Conservation (phyloP, 2,329 filamentous ascomycete genomes). For the Stemphylium lycopersici region DNA sequence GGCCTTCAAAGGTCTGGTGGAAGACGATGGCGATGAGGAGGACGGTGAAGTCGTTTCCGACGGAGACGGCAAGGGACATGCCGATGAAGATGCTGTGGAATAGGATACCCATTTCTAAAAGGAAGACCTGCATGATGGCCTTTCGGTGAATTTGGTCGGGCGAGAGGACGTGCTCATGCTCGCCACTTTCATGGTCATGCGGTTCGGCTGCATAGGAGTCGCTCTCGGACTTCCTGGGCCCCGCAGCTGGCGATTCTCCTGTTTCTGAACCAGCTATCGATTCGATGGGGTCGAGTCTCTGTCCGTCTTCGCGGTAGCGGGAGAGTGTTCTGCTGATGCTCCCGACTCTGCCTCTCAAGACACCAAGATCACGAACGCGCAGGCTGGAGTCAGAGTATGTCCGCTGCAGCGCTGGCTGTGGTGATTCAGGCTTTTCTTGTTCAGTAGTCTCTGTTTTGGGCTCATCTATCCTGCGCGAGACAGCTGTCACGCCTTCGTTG, state of each 20-base stretch:
- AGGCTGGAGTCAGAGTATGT: slow-evolving; percentile 33
- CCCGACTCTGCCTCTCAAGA: slow-evolving; percentile 28
- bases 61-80: slow-evolving; percentile 63
- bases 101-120: slow-evolving; percentile 65
- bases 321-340: slow-evolving; percentile 41
- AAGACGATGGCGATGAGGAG: slow-evolving; percentile 67
- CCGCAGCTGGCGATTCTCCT: slow-evolving; percentile 52
- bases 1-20: slow-evolving; percentile 83
- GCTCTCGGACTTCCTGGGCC: slow-evolving; percentile 31
- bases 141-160: slow-evolving; percentile 37
- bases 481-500: slow-evolving; percentile 46
- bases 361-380: slow-evolving; percentile 32
- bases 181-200: slow-evolving; percentile 26
- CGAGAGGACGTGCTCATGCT: slow-evolving; percentile 19
- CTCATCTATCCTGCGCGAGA: slow-evolving; percentile 22
- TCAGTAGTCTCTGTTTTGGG: slow-evolving; percentile 1
- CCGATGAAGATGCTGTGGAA: slow-evolving; percentile 70
- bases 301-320: slow-evolving; percentile 33
- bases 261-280: slow-evolving; percentile 42
- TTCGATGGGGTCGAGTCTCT: slow-evolving; percentile 49
- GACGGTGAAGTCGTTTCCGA: slow-evolving; percentile 60
- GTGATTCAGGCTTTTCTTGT: slow-evolving; percentile 5
- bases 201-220: slow-evolving; percentile 32
- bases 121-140: slow-evolving; percentile 43
- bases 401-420: slow-evolving; percentile 15